Evolutionary conservation across 148 eudicot genomes (phyloP).

Genomic region (Polygonum maritimum): DNA sequence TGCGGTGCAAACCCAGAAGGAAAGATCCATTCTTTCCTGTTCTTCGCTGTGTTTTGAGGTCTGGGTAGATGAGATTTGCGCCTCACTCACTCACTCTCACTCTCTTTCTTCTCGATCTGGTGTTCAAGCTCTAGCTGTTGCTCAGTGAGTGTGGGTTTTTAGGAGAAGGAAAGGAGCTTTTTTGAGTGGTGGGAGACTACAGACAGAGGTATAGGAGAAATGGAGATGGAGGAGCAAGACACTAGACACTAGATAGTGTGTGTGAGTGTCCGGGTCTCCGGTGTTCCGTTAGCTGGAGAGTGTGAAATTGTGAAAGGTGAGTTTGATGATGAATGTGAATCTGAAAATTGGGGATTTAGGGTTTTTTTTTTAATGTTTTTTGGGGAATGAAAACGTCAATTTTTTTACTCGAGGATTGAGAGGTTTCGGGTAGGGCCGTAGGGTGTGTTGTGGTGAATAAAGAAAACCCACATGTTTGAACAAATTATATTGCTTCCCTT

Average conservation of each 20-base stretch:
- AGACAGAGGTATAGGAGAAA: background rate
- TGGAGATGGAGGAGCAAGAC: background rate
- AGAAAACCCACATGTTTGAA: background rate
- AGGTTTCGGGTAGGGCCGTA: background rate
- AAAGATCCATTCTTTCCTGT: conserved; percentile 18
- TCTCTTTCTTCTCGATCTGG: background rate
- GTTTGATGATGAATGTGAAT: background rate
- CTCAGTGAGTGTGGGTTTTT: background rate
- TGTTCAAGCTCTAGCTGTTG: background rate
- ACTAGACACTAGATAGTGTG: background rate
- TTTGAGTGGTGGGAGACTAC: conserved; percentile 1
- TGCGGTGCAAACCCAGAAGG: background rate
- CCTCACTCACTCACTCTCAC: background rate
- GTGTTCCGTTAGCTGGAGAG: background rate
- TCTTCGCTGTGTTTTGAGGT: background rate
- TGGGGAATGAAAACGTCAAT: background rate
- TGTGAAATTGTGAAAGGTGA: background rate
- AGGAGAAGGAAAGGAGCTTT: conserved; percentile 1
- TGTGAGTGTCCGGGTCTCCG: background rate
- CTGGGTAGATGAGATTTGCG: background rate
- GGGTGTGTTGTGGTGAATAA: background rate
- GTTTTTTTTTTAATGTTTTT: background rate
- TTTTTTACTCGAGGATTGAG: background rate
- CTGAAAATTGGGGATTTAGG: background rate
- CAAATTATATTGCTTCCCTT: background rate